phyloP scores from a whole-genome alignment of 2,329 filamentous ascomycete species.

The Colletotrichum orchidophilum region DNA sequence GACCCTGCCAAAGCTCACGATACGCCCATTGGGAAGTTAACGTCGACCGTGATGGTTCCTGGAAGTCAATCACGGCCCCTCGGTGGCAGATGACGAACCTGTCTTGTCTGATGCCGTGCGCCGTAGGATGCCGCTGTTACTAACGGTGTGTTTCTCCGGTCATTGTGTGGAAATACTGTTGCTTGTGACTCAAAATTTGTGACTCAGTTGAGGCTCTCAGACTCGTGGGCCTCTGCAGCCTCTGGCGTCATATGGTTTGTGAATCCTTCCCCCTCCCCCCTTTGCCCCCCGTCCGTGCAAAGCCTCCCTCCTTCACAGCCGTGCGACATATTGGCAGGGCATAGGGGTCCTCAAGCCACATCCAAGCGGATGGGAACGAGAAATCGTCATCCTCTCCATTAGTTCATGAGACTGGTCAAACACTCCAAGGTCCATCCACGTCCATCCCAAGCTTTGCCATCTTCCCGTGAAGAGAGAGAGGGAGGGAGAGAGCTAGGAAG shows the following conservation, averaged over 20 bases:
- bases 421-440: constrained; percentile 5
- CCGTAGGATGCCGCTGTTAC: background rate
- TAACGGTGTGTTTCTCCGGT: background rate
- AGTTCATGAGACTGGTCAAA: constrained; percentile 1
- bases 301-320: background rate
- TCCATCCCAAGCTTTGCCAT: background rate
- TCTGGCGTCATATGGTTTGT: constrained; percentile 6
- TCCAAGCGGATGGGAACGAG: constrained; percentile 21
- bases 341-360: constrained; percentile 30
- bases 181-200: too few species aligned
- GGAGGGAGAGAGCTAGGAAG: too few species aligned
- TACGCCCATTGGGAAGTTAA: background rate
- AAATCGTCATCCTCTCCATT: background rate
- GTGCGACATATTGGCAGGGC: constrained; percentile 15
- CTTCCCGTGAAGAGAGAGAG: background rate
- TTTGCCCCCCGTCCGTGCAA: constrained; percentile 8
- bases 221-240: background rate
- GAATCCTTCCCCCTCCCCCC: background rate
- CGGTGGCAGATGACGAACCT: constrained; percentile 22
- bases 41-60: constrained; percentile 18
- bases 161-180: background rate
- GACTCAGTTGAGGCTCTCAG: constrained; percentile 17
- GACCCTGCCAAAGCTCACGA: constrained; percentile 15
- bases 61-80: constrained; percentile 16
- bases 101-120: constrained; percentile 6